These are phyloP conservation scores for Leptoxyphium fumago DNA, from an alignment of 2,329 filamentous ascomycete species.

Conservation along the genomic window DNA sequence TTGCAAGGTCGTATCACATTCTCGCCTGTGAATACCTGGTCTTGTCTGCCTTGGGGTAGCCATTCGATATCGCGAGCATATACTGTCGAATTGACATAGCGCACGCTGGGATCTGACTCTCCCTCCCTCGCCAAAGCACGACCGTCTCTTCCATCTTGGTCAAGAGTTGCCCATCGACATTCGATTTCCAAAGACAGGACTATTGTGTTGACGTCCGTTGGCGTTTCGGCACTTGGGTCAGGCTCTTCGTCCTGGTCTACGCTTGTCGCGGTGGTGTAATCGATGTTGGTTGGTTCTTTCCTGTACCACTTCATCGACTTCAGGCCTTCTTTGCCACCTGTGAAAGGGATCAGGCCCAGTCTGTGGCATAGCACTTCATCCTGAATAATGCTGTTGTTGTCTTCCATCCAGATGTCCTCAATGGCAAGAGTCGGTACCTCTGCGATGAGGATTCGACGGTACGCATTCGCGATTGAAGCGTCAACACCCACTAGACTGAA, in stretches of 20 bases:
- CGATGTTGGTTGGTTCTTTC: constrained; percentile 46
- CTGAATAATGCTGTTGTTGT: constrained; percentile 96
- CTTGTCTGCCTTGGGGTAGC: constrained; percentile 56
- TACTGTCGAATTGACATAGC: constrained; percentile 68
- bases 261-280: constrained; percentile 32
- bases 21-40: constrained; percentile 43
- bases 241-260: constrained; percentile 31
- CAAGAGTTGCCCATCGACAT: constrained; percentile 57
- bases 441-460: constrained; percentile 86
- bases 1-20: constrained; percentile 64
- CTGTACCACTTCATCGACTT: constrained; percentile 71
- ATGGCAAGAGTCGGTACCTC: constrained; percentile 92
- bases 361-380: constrained; percentile 90
- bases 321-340: constrained; percentile 62
- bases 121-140: constrained; percentile 43
- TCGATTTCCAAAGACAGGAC: constrained; percentile 61
- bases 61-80: constrained; percentile 49
- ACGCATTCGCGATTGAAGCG: constrained; percentile 87
- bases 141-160: constrained; percentile 29
- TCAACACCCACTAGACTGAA: constrained; percentile 91
- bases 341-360: constrained; percentile 79
- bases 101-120: constrained; percentile 67
- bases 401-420: constrained; percentile 81
- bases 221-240: constrained; percentile 29
- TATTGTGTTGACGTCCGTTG: constrained; percentile 73